Conservation (phyloP, 306 rosid species). For the Acacia melanoxylon region DNA sequence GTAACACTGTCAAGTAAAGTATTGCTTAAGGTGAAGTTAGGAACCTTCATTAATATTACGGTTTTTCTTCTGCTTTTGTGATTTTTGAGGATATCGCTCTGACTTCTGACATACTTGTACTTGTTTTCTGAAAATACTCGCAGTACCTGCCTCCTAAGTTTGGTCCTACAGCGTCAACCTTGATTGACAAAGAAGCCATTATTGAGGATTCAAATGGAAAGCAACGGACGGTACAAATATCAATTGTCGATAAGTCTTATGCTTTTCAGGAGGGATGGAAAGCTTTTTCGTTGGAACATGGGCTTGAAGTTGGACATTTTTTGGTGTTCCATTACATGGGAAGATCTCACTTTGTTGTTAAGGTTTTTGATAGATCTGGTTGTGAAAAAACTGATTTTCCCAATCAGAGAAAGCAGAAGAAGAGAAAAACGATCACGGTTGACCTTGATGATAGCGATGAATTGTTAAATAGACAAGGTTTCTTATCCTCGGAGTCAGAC, state of each 20-base stretch:
- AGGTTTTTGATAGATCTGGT: slow-evolving; percentile 46
- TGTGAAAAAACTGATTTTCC: slow-evolving; percentile 56
- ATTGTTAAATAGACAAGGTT: slow-evolving; percentile 7
- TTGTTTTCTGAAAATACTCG: slow-evolving; percentile 20
- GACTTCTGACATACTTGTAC: not conserved
- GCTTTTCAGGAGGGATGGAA: slow-evolving; percentile 69
- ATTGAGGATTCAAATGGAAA: slow-evolving; percentile 57
- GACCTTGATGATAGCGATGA: slow-evolving; percentile 21
- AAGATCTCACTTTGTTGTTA: slow-evolving; percentile 50
- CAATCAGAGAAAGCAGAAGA: slow-evolving; percentile 20
- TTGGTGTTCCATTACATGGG: slow-evolving; percentile 45
- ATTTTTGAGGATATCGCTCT: not conserved
- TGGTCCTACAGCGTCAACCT: slow-evolving; percentile 31
- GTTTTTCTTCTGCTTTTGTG: slow-evolving; percentile 3
- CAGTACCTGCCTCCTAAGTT: slow-evolving; percentile 73
- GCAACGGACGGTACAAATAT: slow-evolving; percentile 48
- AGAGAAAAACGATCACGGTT: slow-evolving; percentile 26
- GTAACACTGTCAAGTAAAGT: not conserved
- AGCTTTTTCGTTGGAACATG: slow-evolving; percentile 47
- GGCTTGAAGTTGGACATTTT: slow-evolving; percentile 55
- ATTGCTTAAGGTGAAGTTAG: not conserved
- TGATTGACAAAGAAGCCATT: slow-evolving; percentile 39
- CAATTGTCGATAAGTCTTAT: slow-evolving; percentile 40
- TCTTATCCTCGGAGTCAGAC: not conserved
- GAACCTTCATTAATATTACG: not conserved